Evolutionary conservation across 2,329 filamentous ascomycete species (phyloP).

Genomic region (Exutisphaerella laricina): DNA sequence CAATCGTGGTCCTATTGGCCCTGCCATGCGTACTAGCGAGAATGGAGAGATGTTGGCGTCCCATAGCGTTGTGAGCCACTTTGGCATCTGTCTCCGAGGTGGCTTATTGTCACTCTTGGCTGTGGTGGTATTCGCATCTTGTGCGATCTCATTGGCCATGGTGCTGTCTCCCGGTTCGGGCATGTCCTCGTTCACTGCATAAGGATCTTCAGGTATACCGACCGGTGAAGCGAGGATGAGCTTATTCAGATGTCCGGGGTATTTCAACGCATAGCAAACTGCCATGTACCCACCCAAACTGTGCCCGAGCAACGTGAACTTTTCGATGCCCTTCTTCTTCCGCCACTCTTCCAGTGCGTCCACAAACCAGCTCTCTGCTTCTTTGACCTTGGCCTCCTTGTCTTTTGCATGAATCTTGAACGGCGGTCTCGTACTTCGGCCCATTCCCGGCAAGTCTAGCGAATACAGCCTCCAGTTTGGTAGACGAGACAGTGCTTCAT

Average conservation of each 20-base stretch:
- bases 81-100: conserved; percentile 60
- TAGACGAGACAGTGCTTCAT: conserved; percentile 74
- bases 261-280: conserved; percentile 91
- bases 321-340: conserved; percentile 77
- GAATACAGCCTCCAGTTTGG: conserved; percentile 86
- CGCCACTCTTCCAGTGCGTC: conserved; percentile 97
- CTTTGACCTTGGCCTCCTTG: conserved; percentile 69
- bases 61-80: conserved; percentile 92
- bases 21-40: conserved; percentile 78
- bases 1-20: conserved; percentile 82
- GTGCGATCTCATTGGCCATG: conserved; percentile 69
- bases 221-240: conserved; percentile 92
- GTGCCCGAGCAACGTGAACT: conserved; percentile 89
- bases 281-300: conserved; percentile 93
- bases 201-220: conserved; percentile 89
- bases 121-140: conserved; percentile 40
- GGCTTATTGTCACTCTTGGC: conserved; percentile 37
- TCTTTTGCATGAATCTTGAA: conserved; percentile 82
- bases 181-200: conserved; percentile 74
- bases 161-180: conserved; percentile 70
- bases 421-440: conserved; percentile 72
- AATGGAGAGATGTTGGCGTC: conserved; percentile 96
- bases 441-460: conserved; percentile 93
- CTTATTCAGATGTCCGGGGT: conserved; percentile 90
- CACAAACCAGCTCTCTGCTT: conserved; percentile 93